Conservation (phyloP, 192 early-diverging fungal genomes). For the Gorgonomyces haynaldii region DNA sequence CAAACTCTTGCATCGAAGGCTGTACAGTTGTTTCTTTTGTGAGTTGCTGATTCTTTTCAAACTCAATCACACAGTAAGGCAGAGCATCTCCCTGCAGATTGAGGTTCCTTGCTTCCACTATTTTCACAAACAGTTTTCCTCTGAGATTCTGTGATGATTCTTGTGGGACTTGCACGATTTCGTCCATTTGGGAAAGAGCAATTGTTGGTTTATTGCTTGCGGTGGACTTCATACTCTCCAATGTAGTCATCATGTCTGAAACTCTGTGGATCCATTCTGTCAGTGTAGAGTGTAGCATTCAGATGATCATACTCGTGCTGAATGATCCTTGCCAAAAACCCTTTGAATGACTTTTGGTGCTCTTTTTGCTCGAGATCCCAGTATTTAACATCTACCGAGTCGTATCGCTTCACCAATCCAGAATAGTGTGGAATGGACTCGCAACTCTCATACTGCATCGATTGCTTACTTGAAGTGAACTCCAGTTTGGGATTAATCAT, state of each 20-base stretch:
- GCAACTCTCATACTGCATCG: conserved; percentile 33
- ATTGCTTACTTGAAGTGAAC: conserved; percentile 7
- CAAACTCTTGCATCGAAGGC: no score
- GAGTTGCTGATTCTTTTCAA: no score
- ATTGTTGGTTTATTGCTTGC: neutral
- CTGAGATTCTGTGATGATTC: no score
- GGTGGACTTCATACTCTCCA: conserved; percentile 6
- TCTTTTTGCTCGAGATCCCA: conserved; percentile 26
- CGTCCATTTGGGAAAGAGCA: no score
- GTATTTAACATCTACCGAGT: conserved; percentile 14
- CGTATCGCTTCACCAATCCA: conserved; percentile 23
- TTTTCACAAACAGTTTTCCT: no score
- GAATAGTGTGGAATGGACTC: conserved; percentile 36
- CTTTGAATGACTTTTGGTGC: conserved; percentile 5
- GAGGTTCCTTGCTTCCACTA: no score
- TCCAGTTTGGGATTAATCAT: conserved; percentile 32
- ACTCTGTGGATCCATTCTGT: conserved; percentile 26
- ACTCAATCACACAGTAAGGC: no score
- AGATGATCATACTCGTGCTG: conserved; percentile 46
- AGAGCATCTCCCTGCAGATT: no score
- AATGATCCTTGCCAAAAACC: conserved; percentile 26
- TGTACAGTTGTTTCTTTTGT: no score
- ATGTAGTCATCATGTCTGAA: conserved; percentile 28
- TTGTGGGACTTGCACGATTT: no score
- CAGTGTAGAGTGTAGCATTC: conserved; percentile 26